Evolutionary conservation across 306 rosid genomes (phyloP), one percentile per base, ranked within the genome.

Genomic region (Quillaja saponaria): DNA sequence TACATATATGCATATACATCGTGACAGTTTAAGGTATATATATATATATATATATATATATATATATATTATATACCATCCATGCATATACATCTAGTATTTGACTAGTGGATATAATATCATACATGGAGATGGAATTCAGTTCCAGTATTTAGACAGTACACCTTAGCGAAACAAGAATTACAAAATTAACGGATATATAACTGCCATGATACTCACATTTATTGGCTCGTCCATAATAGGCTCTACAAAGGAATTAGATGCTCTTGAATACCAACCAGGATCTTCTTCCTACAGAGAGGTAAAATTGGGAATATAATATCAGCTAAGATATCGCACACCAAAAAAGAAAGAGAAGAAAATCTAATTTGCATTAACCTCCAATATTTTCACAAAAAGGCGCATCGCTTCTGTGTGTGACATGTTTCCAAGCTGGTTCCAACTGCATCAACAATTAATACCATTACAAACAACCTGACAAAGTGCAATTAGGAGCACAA

Each of bases 361-460:
- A 71, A 46, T 49, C 34, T 61, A 55, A 45, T 44, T 63, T 39
- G 49, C 28, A 13, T 33, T 25, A 37, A 91, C 97, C 97, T 91
- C 97, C 73, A 91, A 88, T 80, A 91, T 88, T 82, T 91, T 91
- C 58, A 91, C 97, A 77, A 91, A 91, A 51, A 91, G 96, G 25
- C 97, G 97, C 96, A 91, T 91, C 57, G 97, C 96, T 84, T 91
- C 97, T 10, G 85, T 72, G 66, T 95, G 55, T 55, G 85, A 82
- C 85, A 84, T 91, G 55, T 85, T 86, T 49, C 91, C 95, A 78
- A 91, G 96, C 81, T 87, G 88, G 69, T 84, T 88, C 97, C 97
- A 91, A 82, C 97, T 91, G 95, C 87, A 82, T 49, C 79, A 67
- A 68, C 41, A 81, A 13, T 40, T 16, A 66, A 68, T 25, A 31